Evolutionary conservation across 495 filamentous ascomycete genomes (phyloP), one percentile per base, ranked within the genome.

Genomic region (Trichoderma virens): DNA sequence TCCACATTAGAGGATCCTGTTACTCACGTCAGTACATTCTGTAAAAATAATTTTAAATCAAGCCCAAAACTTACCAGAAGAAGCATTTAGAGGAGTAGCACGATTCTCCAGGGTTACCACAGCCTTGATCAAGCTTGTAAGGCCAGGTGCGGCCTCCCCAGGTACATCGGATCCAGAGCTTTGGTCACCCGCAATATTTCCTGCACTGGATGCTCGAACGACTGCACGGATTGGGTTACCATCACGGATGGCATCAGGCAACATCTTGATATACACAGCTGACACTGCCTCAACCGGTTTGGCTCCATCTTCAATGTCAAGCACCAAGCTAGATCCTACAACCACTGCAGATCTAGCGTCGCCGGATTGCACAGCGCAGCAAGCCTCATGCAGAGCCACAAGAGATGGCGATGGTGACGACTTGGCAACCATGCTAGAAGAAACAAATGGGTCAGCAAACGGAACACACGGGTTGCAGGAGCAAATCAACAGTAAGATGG

Each of bases 381-480:
- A 79, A 5, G 81, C 85, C 38, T 83, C 68, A 67, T 85, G 78
- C 23, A 86, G 66, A 7, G 80, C 79, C 9, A 80, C 73, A 54
- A 86, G 70, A 51, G 80, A 82, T 1, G 79, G 75, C 0, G 81
- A 83, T 56, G 80, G 82, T 5, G 79, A 80, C 27, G 80, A 82
- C 61, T 75, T 75, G 11, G 81, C 68, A 6, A 74, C 77, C 61
- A 79, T 72, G 59, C 75, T 59, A 2, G 20, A 13, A 5, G 9
- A 6, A 38, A 16, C 25, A 31, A 35, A 68, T 2, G 69, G 20
- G 23, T 43, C 34, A 23, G 35, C 27, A 45, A 62, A 23, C 74
- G 76, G 31, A 59, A 60, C 76, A 63, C 32, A 51, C 63, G 80
- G 73, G 8, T 77, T 43, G 2, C 72, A 72, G 9, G 77, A 70